Conservation (phyloP, 2,329 filamentous ascomycete genomes). For the Colletotrichum filicis region DNA sequence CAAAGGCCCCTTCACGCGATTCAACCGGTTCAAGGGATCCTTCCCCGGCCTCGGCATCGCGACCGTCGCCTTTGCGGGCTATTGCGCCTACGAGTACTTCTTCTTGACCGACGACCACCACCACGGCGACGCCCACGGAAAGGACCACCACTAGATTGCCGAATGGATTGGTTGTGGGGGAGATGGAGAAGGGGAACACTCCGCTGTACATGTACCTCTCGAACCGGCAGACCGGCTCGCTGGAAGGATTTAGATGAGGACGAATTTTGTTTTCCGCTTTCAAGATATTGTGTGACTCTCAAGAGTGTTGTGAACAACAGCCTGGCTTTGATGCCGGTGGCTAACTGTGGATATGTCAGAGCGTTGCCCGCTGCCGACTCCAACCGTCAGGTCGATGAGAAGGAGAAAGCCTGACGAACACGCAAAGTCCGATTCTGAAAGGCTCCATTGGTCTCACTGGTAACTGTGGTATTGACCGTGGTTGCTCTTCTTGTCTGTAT, state of each 20-base stretch:
- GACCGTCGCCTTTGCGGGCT: slow-evolving; percentile 88
- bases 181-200: slow-evolving; percentile 27
- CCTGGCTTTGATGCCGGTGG: not conserved
- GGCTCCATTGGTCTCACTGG: no score
- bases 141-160: slow-evolving; percentile 65
- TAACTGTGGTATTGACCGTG: no score
- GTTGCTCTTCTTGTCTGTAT: no score
- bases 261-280: slow-evolving; percentile 18
- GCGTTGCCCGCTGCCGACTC: not conserved
- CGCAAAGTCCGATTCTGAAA: no score
- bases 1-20: slow-evolving; percentile 85
- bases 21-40: slow-evolving; percentile 86
- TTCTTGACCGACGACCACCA: slow-evolving; percentile 82
- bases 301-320: no score
- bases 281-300: not conserved
- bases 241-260: slow-evolving; percentile 31
- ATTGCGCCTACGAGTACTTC: slow-evolving; percentile 90
- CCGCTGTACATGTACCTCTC: slow-evolving; percentile 51
- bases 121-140: slow-evolving; percentile 62
- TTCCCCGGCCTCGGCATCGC: slow-evolving; percentile 95
- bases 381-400: no score
- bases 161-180: slow-evolving; percentile 24
- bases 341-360: not conserved
- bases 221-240: slow-evolving; percentile 27
- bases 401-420: no score